Evolutionary conservation across 2,329 filamentous ascomycete genomes (phyloP), one percentile per base, ranked within the genome.

Genomic region (Dactylella cylindrospora): DNA sequence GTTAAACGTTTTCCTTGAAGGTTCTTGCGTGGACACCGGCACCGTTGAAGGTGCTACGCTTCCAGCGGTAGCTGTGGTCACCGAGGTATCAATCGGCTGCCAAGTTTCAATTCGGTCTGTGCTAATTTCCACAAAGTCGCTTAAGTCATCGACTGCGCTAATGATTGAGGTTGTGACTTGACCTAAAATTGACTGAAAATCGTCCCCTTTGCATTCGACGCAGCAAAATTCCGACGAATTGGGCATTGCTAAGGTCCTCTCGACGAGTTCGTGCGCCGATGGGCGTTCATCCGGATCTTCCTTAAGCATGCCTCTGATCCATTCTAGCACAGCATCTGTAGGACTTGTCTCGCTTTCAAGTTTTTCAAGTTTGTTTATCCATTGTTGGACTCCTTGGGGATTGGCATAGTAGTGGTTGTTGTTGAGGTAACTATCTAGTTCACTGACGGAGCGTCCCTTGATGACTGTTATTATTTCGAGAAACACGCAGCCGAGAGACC

Each of bases 401-500:
- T 17, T 9, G 17, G 31, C 13, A 28, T 50, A 36, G 15, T 50
- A 50, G 9, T 50, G 13, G 10, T 50, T 39, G 15, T n/a, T 19
- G 17, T 22, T 10, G 22, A 36, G 13, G 10, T 50, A 17, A 31
- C 4, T n/a, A 7, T 50, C 33, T 31, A 50, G 19, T 6, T 50
- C 45, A 2, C 25, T 5, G 3, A 50, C 12, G 9, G 45, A 45
- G 17, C 23, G 20, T 8, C 54, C 53, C 25, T 65, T 66, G 5
- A 67, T 19, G 10, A 68, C 50, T 5, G 65, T 66, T 3, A 45
- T 44, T 46, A 68, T 67, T 26, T 68, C 67, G 5, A 68, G 57
- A 33, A 68, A 67, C 5, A 68, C 65, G 17, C 62, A 60, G n/a
- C 67, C 67, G 9, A 68, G 46, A n/a, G 65, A 68, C 67, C 67